Evolutionary conservation across 495 filamentous ascomycete species (phyloP).

Genomic region (Penicillium parvum): DNA sequence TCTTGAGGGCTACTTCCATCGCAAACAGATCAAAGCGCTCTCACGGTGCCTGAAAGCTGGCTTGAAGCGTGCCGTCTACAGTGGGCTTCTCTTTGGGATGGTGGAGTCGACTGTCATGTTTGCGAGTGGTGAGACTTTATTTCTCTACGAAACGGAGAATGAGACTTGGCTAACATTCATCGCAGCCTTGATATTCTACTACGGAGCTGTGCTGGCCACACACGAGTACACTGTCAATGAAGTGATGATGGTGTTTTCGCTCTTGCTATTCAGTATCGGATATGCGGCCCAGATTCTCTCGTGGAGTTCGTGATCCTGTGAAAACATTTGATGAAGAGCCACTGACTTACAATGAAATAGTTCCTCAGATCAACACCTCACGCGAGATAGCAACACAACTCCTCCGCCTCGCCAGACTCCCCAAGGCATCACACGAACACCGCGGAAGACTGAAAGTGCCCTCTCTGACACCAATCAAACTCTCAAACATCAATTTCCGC

Average conservation of each 20-base stretch:
- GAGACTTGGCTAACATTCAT: slow-evolving; percentile 5
- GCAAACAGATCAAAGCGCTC: slow-evolving; percentile 55
- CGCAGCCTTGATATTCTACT: slow-evolving; percentile 78
- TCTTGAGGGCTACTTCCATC: slow-evolving; percentile 68
- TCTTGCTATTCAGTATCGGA: slow-evolving; percentile 77
- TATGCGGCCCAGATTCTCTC: slow-evolving; percentile 63
- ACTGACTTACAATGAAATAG: slow-evolving; percentile 24
- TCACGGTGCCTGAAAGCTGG: slow-evolving; percentile 25
- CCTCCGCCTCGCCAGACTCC: slow-evolving; percentile 64
- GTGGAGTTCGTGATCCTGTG: slow-evolving; percentile 43
- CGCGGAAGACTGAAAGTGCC: slow-evolving; percentile 39
- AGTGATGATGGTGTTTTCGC: slow-evolving; percentile 71
- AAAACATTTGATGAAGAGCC: not conserved
- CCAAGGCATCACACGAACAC: slow-evolving; percentile 56
- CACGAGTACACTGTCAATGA: slow-evolving; percentile 45
- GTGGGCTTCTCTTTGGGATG: slow-evolving; percentile 71
- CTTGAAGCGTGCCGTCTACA: slow-evolving; percentile 47
- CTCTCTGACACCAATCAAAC: slow-evolving; percentile 55
- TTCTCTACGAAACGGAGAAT: not conserved
- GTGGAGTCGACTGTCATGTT: slow-evolving; percentile 67
- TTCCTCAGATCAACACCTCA: slow-evolving; percentile 76
- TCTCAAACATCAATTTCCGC: slow-evolving; percentile 58
- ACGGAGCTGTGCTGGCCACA: slow-evolving; percentile 61
- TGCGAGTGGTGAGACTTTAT: slow-evolving; percentile 48
- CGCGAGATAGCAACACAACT: slow-evolving; percentile 68